Evolutionary conservation across 192 early-diverging fungal genomes (phyloP), one percentile per base, ranked within the genome.

Genomic region (Coemansia aciculifera): DNA sequence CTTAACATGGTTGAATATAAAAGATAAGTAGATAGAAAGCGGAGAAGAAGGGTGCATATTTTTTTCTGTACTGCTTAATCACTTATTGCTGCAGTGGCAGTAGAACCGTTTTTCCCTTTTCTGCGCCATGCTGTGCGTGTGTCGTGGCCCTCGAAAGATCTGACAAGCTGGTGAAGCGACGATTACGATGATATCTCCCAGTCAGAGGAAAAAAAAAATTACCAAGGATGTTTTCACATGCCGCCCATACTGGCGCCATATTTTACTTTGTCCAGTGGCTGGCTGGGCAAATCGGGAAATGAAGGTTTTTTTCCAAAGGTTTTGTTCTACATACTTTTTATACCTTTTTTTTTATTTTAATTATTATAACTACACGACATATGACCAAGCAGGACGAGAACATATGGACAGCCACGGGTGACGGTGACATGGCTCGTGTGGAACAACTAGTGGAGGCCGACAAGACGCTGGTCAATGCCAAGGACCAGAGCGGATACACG

Each of bases 401-500:
- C 66, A 87, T 92, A 57, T 92, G 90, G 90, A 73, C 86, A 7
- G 87, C 88, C 31, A 85, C 86, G 52, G 81, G 88, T 36, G 90
- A 92, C 64, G 90, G 88, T 24, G 68, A 86, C 43, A 57, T 87
- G 19, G 87, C 82, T 7, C 75, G 87, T 42, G 88, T 92, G 32
- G 76, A 87, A 72, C 72, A 84, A 56, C 71, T 89, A 27, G 57
- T 91, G 31, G 73, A 79, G 38, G 62, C 70, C 29, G 90, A 90
- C 32, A 68, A 64, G 40, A 37, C 83, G 12, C 71, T 81, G 51
- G 75, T 84, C 32, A 87, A 94, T 73, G 84, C 78, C 32, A 86
- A 91, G 69, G 94, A 96, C 64, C 78, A 90, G 29, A 88, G 86
- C 64, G 94, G 94, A 13, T 94, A 94, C 73, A 91, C 90, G 3